Base-by-base conservation (phyloP, 148 eudicot genomes). In the Silene uniflora region DNA sequence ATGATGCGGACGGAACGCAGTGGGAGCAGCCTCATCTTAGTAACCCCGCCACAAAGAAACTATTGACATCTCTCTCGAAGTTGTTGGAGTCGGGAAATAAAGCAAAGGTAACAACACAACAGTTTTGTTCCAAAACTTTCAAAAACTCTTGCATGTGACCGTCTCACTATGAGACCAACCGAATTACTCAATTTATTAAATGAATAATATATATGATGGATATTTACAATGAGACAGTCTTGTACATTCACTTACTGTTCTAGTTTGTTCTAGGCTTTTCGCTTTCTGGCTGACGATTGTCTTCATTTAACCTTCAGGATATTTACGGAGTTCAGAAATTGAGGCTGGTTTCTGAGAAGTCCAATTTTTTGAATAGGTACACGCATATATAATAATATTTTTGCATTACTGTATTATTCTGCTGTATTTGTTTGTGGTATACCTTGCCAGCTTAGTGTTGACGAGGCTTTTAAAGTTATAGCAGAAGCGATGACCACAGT, bases 1-100 rank as follows among this genome's bases (percentile, higher is more conserved):
- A 87, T 82, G 97, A 92, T 84, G 70, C 88, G 65, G 85, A 75
- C 64, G 87, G 78, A 55, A 80, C 81, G 6, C 87, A 89, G 70
- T 92, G 93, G 96, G 98, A 90, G 79, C 92, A 86, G 68, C 92
- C 98, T 77, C 91, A 71, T 79, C 87, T 95, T 44, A 85, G 87
- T 83, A 86, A 88, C 67, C 86, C 67, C 49, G 73, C 84, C 62
- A 80, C 85, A 75, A 83, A 84, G 1, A 86, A 86, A 84, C 74
- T 95, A 72, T 79, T 92, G 49, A 68, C 77, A 66, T 79, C 86
- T 54, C 76, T 95, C 47, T 76, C 86, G 29, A 87, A 92, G 83
- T 73, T 95, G 77, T 87, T 85, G 74, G 78, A 85, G 79, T 83
- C 91, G 0, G 92, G 91, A 64, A 77, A 84, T 67, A 84, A 83